Conservation (phyloP, 306 rosid genomes). For the Cucumis cinereus region DNA sequence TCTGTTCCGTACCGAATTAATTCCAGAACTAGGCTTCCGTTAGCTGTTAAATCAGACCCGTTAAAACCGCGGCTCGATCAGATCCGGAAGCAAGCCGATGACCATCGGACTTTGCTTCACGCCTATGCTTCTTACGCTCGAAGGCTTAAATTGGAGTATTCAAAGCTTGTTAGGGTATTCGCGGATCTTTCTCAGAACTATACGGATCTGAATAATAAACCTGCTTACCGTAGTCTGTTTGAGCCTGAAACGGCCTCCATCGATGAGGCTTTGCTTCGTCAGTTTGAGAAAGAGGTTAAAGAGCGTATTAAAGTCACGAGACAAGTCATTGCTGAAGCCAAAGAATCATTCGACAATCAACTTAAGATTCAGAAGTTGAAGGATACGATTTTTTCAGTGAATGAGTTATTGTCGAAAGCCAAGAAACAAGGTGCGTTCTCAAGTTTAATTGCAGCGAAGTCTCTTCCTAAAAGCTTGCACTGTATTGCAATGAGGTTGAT, state of each 20-base stretch:
- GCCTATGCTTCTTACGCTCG: slow-evolving; percentile 72
- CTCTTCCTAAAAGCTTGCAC: slow-evolving; percentile 7
- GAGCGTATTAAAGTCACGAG: slow-evolving; percentile 72
- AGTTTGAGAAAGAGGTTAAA: slow-evolving; percentile 86
- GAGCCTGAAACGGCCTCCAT: slow-evolving; percentile 40
- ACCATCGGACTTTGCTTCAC: slow-evolving; percentile 61
- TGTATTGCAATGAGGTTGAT: slow-evolving; percentile 10
- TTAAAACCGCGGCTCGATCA: slow-evolving; percentile 82
- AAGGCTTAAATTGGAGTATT: slow-evolving; percentile 83
- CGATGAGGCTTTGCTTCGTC: slow-evolving; percentile 63
- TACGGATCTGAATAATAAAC: slow-evolving; percentile 62
- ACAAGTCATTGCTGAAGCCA: slow-evolving; percentile 72
- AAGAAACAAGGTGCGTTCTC: slow-evolving; percentile 98
- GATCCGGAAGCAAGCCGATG: slow-evolving; percentile 91
- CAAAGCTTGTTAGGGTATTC: slow-evolving; percentile 71
- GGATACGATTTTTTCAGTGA: slow-evolving; percentile 79
- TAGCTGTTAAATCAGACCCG: slow-evolving; percentile 76
- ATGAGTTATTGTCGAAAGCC: slow-evolving; percentile 71
- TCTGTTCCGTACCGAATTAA: slow-evolving; percentile 30
- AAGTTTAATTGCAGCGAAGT: slow-evolving; percentile 70
- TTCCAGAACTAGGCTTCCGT: slow-evolving; percentile 47
- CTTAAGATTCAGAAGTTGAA: slow-evolving; percentile 91
- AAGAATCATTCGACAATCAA: slow-evolving; percentile 85
- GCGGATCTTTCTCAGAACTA: slow-evolving; percentile 68
- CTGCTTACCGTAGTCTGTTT: slow-evolving; percentile 34